Conservation (phyloP, 140 eudicot species). For the Cichorium intybus region DNA sequence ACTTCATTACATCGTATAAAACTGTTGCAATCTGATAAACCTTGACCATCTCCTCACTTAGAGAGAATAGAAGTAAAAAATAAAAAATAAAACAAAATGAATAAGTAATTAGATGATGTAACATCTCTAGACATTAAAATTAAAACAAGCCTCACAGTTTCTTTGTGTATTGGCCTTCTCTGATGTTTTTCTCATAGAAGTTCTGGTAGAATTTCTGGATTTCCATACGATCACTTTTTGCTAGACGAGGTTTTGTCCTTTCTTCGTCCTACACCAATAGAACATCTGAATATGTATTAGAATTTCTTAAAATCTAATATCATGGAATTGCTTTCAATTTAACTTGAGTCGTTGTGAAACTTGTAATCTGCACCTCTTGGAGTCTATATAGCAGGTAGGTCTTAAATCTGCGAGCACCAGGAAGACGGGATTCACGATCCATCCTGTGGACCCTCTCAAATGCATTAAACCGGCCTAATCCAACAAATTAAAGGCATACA, state of each 20-base stretch:
- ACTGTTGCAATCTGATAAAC: slow-evolving; percentile 88
- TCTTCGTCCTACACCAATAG: slow-evolving; percentile 78
- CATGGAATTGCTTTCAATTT: slow-evolving; percentile 1
- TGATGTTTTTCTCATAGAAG: slow-evolving; percentile 72
- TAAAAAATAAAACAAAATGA: slow-evolving; percentile 12
- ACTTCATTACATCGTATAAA: slow-evolving; percentile 76
- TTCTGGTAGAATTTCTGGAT: slow-evolving; percentile 81
- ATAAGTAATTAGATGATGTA: background rate
- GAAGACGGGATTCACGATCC: slow-evolving; percentile 88
- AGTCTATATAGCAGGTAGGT: slow-evolving; percentile 84
- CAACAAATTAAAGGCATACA: slow-evolving; percentile 19
- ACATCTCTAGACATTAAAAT: slow-evolving; percentile 13
- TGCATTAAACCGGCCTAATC: slow-evolving; percentile 93
- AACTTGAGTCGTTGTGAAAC: background rate
- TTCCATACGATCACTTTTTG: slow-evolving; percentile 74
- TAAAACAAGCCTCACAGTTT: slow-evolving; percentile 71
- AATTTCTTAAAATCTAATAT: slow-evolving; percentile 9
- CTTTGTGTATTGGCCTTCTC: slow-evolving; percentile 84
- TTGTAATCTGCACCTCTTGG: slow-evolving; percentile 47
- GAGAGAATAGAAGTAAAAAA: slow-evolving; percentile 19
- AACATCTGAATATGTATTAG: slow-evolving; percentile 5
- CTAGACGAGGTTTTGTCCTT: slow-evolving; percentile 45
- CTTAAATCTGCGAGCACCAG: slow-evolving; percentile 94
- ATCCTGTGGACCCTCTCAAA: slow-evolving; percentile 90
- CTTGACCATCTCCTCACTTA: slow-evolving; percentile 98